These are phyloP conservation scores for Saturnispora mendoncae DNA, from an alignment of 805 yeast species.

Conservation along the genomic window DNA sequence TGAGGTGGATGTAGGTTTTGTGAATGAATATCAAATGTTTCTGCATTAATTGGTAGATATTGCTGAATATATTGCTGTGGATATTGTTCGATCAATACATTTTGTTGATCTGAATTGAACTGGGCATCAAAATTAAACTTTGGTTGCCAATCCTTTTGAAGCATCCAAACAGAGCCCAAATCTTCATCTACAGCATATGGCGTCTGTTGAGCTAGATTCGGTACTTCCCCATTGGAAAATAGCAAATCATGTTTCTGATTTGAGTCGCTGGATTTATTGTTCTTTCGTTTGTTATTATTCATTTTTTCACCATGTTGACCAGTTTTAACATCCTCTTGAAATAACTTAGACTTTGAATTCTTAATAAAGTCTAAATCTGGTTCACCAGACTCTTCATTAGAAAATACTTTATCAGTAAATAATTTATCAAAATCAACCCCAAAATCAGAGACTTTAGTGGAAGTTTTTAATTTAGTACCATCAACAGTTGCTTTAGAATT, in stretches of 20 bases:
- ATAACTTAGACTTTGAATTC: not conserved
- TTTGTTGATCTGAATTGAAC: not conserved
- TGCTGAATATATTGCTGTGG: no score
- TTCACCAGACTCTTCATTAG: conserved; percentile 14
- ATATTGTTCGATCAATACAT: no score
- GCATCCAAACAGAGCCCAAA: conserved; percentile 11
- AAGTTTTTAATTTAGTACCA: no score
- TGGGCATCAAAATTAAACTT: conserved; percentile 9
- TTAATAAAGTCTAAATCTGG: conserved; percentile 2
- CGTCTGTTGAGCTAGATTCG: not conserved
- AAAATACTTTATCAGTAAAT: conserved; percentile 23
- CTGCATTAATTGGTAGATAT: no score
- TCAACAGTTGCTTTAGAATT: not conserved
- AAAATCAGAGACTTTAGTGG: conserved; percentile 7
- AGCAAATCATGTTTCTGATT: not conserved
- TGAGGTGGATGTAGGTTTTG: not conserved
- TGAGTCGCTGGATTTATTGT: not conserved
- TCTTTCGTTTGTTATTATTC: no score
- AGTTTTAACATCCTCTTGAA: not conserved
- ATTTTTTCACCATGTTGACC: no score
- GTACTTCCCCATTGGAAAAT: conserved; percentile 1
- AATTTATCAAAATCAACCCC: conserved; percentile 19
- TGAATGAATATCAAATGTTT: no score
- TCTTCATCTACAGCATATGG: not conserved
- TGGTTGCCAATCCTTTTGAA: conserved; percentile 16